Percentiles rank a stretch among this genome's conserved stretches.
phyloP scores from a whole-genome alignment of 2,329 filamentous ascomycete species.

The Beauveria scarabaeidicola region DNA sequence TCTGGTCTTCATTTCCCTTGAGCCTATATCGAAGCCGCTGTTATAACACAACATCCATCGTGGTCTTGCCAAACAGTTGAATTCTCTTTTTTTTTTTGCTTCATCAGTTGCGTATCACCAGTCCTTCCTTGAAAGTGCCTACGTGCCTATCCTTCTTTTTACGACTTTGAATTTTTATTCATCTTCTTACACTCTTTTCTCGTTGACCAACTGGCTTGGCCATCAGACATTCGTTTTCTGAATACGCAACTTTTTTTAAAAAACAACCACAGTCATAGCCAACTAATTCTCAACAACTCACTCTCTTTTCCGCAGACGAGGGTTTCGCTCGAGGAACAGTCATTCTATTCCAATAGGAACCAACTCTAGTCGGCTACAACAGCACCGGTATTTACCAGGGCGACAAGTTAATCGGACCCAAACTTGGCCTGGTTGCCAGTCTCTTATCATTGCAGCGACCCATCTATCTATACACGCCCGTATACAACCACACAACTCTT shows the following conservation, averaged over 20 bases:
- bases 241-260: conserved; percentile 7
- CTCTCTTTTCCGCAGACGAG: conserved; percentile 2
- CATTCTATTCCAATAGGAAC: not conserved
- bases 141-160: conserved; percentile 15
- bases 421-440: conserved; percentile 9
- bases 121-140: conserved; percentile 19
- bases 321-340: not conserved
- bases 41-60: not conserved
- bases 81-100: not conserved
- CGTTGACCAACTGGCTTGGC: conserved; percentile 45
- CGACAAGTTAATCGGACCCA: not conserved
- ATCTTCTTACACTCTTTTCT: conserved; percentile 28
- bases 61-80: conserved; percentile 4
- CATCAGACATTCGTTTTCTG: conserved; percentile 45
- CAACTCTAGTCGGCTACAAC: not conserved
- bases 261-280: not conserved
- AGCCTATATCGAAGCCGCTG: not conserved
- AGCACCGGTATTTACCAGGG: not conserved
- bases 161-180: conserved; percentile 32
- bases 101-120: conserved; percentile 5
- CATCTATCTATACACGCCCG: not conserved
- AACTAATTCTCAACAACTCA: not conserved
- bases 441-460: not conserved
- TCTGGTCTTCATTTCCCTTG: not conserved
- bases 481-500: conserved; percentile 12